These are phyloP conservation scores for Phialophora expanda DNA, from an alignment of 2,329 filamentous ascomycete species.

Conservation along the genomic window DNA sequence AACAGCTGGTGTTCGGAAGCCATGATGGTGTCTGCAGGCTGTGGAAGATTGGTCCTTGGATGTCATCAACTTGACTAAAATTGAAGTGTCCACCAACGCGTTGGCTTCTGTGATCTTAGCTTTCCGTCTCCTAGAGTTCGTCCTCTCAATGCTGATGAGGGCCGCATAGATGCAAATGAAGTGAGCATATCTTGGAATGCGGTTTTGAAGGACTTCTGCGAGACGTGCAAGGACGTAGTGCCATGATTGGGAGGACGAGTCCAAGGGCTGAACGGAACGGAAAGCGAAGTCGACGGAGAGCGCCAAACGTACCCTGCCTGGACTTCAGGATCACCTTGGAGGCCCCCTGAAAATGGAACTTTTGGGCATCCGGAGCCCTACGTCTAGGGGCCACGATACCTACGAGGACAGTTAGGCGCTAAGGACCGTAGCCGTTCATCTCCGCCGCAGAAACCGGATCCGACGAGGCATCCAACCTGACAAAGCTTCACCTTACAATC, in stretches of 20 bases:
- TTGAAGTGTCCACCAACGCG: background rate
- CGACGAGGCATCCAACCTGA: background rate
- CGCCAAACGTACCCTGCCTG: background rate
- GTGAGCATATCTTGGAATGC: no score
- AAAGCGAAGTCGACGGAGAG: background rate
- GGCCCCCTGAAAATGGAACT: no score
- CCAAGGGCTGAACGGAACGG: no score
- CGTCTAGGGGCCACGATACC: background rate
- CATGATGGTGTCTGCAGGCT: background rate
- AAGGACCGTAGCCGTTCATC: background rate
- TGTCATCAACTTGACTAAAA: background rate
- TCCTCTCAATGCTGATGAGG: conserved; percentile 17
- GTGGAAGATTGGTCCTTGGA: background rate
- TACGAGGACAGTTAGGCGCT: background rate
- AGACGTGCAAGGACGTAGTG: no score
- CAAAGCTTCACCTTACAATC: background rate
- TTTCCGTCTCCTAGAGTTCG: conserved; percentile 25
- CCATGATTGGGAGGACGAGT: no score
- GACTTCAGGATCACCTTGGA: background rate
- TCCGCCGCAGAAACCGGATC: background rate
- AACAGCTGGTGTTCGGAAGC: background rate
- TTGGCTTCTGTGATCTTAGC: background rate
- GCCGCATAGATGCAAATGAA: background rate
- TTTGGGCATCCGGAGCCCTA: background rate
- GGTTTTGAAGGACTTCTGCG: no score